A percentile compares a stretch with the other conserved stretches of the same genome.
phyloP scores from a whole-genome alignment of 805 yeast genomes.

The Naumovozyma dairenensis region DNA sequence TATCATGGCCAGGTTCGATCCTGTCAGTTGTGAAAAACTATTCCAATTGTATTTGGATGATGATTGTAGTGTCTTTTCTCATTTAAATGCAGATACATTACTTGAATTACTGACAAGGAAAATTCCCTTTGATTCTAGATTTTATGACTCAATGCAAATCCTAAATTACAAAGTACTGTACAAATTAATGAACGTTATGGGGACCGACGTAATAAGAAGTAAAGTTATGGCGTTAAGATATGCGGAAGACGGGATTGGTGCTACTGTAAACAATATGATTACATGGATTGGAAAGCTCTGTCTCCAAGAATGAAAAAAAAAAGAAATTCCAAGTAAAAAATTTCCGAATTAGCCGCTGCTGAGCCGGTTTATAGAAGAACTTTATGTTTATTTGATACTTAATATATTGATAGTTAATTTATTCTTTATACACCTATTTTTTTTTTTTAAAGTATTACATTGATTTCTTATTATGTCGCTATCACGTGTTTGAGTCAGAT shows the following conservation, averaged over 20 bases:
- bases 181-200: constrained; percentile 25
- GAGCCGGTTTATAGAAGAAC: no score
- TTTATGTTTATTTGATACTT: no score
- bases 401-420: no score
- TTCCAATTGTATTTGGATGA: constrained; percentile 32
- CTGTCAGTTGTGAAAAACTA: constrained; percentile 44
- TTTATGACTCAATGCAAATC: constrained; percentile 48
- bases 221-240: constrained; percentile 15
- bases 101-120: constrained; percentile 38
- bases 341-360: no score
- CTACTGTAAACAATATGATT: constrained; percentile 14
- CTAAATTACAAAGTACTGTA: constrained; percentile 36
- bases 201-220: constrained; percentile 15
- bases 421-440: no score
- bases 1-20: constrained; percentile 49
- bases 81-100: constrained; percentile 29
- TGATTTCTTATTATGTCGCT: no score
- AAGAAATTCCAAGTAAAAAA: no score
- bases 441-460: no score
- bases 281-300: constrained; percentile 10
- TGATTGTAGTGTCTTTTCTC: constrained; percentile 3
- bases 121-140: constrained; percentile 54
- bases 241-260: constrained; percentile 16
- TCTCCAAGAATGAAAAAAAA: neutral
- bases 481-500: no score